A percentile compares a stretch with the other conserved stretches of the same genome.
These are phyloP conservation scores for Hymenoscyphus linearis DNA, from an alignment of 2,329 filamentous ascomycete genomes.

Conservation along the genomic window DNA sequence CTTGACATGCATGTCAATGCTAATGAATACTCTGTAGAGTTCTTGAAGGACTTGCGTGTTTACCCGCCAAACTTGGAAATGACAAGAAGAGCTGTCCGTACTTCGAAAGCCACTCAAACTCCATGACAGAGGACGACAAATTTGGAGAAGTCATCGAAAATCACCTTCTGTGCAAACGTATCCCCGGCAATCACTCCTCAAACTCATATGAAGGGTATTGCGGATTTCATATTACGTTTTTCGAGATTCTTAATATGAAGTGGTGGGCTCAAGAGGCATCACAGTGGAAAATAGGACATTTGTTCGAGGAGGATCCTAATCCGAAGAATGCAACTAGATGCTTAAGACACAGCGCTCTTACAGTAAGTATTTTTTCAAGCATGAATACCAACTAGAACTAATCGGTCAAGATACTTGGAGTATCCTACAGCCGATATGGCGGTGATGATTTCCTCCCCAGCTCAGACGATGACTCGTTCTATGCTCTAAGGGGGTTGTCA, in stretches of 20 bases:
- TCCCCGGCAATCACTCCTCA: neutral
- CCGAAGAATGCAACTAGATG: neutral
- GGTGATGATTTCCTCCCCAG: neutral
- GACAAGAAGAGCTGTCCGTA: neutral
- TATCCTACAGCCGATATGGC: neutral
- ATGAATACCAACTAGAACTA: neutral
- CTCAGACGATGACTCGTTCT: neutral
- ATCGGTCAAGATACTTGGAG: neutral
- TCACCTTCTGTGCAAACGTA: neutral
- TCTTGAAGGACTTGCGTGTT: neutral
- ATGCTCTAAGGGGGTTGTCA: neutral
- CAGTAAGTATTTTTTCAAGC: neutral
- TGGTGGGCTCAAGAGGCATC: neutral
- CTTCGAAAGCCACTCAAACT: neutral
- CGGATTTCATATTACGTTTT: neutral
- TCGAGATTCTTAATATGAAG: neutral
- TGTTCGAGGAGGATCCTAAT: neutral
- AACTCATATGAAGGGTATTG: neutral
- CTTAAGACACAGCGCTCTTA: neutral
- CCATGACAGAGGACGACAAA: neutral
- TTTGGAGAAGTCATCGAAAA: neutral
- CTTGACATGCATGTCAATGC: too few species aligned
- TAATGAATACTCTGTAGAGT: too few species aligned
- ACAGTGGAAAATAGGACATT: neutral
- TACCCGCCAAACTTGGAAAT: neutral